Percentiles rank a stretch among this genome's conserved stretches.
These are phyloP conservation scores for Spencermartinsiella europaea DNA, from an alignment of 805 yeast species.

Conservation along the genomic window DNA sequence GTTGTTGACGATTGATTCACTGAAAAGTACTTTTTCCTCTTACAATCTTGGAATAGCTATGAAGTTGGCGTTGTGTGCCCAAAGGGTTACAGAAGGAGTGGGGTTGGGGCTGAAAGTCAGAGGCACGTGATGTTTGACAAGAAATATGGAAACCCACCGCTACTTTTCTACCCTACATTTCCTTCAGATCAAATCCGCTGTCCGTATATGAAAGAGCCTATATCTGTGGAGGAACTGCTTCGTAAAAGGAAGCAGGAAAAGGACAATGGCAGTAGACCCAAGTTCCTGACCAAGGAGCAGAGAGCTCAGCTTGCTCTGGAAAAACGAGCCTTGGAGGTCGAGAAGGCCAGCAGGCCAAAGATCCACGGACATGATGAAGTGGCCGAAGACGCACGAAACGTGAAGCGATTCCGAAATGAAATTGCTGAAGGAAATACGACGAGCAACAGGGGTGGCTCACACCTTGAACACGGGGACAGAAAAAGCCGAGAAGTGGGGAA, in stretches of 20 bases:
- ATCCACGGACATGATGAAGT: background rate
- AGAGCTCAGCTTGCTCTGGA: slow-evolving; percentile 27
- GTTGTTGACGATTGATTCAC: no score
- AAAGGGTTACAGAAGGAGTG: background rate
- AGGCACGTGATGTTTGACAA: background rate
- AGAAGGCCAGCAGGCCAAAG: slow-evolving; percentile 4
- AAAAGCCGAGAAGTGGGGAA: slow-evolving; percentile 13
- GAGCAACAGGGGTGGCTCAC: no score
- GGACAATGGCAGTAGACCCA: slow-evolving; percentile 30
- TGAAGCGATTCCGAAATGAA: background rate
- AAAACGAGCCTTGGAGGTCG: slow-evolving; percentile 10
- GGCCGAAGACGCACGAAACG: background rate
- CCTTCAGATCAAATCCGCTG: no score
- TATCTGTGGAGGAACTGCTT: slow-evolving; percentile 31
- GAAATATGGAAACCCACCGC: no score
- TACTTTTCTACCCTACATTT: no score
- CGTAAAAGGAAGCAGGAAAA: slow-evolving; percentile 19
- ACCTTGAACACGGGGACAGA: slow-evolving; percentile 10
- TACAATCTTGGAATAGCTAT: background rate
- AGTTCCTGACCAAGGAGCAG: slow-evolving; percentile 44
- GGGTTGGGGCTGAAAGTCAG: background rate
- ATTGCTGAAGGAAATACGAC: slow-evolving; percentile 1
- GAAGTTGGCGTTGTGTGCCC: background rate
- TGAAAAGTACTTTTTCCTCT: no score
- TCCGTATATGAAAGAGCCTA: slow-evolving; percentile 20